A percentile compares a stretch with the other conserved stretches of the same genome.
Evolutionary conservation across 2,329 filamentous ascomycete species (phyloP).

Genomic region (Penicillium sp.): DNA sequence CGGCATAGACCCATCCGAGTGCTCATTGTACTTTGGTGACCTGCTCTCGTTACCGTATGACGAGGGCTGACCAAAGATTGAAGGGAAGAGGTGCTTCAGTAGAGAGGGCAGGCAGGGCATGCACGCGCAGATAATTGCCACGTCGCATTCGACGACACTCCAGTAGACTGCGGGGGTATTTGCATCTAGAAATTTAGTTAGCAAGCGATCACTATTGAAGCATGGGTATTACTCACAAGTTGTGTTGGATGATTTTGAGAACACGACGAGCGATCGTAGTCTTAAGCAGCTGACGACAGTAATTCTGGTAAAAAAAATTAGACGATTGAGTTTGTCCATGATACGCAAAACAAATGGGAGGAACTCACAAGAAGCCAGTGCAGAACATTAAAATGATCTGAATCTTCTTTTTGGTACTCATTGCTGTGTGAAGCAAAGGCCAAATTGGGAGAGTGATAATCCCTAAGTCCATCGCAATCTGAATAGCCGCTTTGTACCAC

Average conservation of each 20-base stretch:
- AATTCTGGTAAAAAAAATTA: slow-evolving; percentile 29
- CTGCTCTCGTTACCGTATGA: background rate
- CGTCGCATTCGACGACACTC: slow-evolving; percentile 46
- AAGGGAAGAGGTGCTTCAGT: slow-evolving; percentile 25
- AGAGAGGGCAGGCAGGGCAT: slow-evolving; percentile 31
- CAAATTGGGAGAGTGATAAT: slow-evolving; percentile 55
- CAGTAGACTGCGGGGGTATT: slow-evolving; percentile 43
- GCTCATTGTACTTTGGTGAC: background rate
- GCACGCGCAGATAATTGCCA: slow-evolving; percentile 49
- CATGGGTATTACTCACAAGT: slow-evolving; percentile 25
- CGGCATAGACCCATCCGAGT: background rate
- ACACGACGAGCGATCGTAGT: slow-evolving; percentile 41
- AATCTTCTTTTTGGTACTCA: slow-evolving; percentile 53
- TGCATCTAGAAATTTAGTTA: slow-evolving; percentile 28
- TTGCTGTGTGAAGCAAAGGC: slow-evolving; percentile 44
- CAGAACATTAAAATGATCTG: slow-evolving; percentile 55
- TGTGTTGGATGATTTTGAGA: slow-evolving; percentile 42
- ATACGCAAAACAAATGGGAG: background rate
- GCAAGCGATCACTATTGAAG: too few relatives aligned
- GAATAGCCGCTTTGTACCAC: slow-evolving; percentile 56
- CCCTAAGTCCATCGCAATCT: slow-evolving; percentile 55
- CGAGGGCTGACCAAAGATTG: background rate
- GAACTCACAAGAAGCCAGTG: slow-evolving; percentile 47
- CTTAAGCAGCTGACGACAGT: slow-evolving; percentile 46
- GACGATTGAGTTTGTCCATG: background rate